Evolutionary conservation across 1,139 yeast genomes (phyloP).

Genomic region (Yamadazyma buinensis): DNA sequence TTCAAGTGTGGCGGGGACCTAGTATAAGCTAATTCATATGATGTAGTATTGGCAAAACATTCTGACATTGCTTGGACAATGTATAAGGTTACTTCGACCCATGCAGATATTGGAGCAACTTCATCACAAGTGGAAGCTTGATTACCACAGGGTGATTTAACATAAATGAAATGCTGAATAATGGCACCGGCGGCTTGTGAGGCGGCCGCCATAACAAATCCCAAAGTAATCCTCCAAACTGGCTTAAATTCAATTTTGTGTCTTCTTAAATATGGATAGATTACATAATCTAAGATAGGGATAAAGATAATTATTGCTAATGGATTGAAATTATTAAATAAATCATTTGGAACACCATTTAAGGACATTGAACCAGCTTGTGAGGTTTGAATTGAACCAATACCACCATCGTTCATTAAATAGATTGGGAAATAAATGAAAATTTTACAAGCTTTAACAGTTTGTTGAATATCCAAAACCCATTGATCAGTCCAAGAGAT

Average conservation of each 20-base stretch:
- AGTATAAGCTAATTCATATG: conserved; percentile 67
- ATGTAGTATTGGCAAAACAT: conserved; percentile 66
- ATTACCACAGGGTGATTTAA: conserved; percentile 38
- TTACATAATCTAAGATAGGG: conserved; percentile 54
- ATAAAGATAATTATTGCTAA: conserved; percentile 61
- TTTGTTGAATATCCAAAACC: conserved; percentile 58
- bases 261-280: conserved; percentile 60
- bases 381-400: conserved; percentile 58
- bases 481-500: conserved; percentile 53
- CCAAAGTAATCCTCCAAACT: conserved; percentile 32
- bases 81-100: conserved; percentile 51
- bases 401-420: conserved; percentile 63
- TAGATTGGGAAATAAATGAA: conserved; percentile 62
- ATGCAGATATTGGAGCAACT: conserved; percentile 50
- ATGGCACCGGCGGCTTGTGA: conserved; percentile 42
- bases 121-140: conserved; percentile 46
- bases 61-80: conserved; percentile 61
- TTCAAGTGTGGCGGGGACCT: conserved; percentile 67
- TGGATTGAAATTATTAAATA: conserved; percentile 65
- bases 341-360: conserved; percentile 69
- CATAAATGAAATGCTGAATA: conserved; percentile 32
- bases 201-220: conserved; percentile 32
- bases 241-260: conserved; percentile 36
- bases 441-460: conserved; percentile 57
- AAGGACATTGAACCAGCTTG: conserved; percentile 66